These are phyloP conservation scores for Cordyceps cateniannulata DNA, from an alignment of 2,329 filamentous ascomycete genomes.

Conservation along the genomic window DNA sequence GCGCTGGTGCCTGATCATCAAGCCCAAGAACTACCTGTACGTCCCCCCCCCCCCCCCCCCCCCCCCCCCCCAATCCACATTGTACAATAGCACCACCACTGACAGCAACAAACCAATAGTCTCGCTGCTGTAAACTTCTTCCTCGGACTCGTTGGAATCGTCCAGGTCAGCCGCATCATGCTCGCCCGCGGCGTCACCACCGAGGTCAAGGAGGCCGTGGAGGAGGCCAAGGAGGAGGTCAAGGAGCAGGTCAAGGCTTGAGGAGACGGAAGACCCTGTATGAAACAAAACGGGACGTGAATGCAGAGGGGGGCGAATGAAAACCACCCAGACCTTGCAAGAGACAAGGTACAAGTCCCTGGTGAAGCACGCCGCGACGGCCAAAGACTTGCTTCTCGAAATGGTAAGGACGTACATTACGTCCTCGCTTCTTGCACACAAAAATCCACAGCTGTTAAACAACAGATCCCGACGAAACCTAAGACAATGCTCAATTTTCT, in stretches of 20 bases:
- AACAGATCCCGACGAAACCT: not conserved
- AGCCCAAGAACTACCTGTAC: constrained; percentile 83
- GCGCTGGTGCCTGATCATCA: constrained; percentile 96
- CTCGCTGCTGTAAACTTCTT: constrained; percentile 98
- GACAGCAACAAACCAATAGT: constrained; percentile 32
- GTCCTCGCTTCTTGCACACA: not conserved
- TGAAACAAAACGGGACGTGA: not conserved
- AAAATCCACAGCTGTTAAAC: not conserved
- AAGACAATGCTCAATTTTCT: not conserved
- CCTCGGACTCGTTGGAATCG: constrained; percentile 78
- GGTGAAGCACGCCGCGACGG: not conserved
- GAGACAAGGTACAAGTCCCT: not conserved
- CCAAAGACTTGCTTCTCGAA: not conserved
- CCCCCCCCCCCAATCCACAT: not conserved
- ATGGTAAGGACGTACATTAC: not conserved
- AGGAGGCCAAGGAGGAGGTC: constrained; percentile 26
- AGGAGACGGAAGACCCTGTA: not conserved
- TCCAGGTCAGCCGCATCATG: constrained; percentile 75
- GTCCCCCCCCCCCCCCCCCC: constrained; percentile 26
- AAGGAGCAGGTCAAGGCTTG: constrained; percentile 25
- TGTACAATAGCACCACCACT: not conserved
- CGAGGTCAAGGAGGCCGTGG: constrained; percentile 32
- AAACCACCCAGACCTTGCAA: not conserved
- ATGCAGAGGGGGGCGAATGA: not conserved
- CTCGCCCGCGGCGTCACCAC: constrained; percentile 55